These are phyloP conservation scores for Ganoderma boninense DNA, from an alignment of 1,284 basidiomycete species.

Conservation along the genomic window DNA sequence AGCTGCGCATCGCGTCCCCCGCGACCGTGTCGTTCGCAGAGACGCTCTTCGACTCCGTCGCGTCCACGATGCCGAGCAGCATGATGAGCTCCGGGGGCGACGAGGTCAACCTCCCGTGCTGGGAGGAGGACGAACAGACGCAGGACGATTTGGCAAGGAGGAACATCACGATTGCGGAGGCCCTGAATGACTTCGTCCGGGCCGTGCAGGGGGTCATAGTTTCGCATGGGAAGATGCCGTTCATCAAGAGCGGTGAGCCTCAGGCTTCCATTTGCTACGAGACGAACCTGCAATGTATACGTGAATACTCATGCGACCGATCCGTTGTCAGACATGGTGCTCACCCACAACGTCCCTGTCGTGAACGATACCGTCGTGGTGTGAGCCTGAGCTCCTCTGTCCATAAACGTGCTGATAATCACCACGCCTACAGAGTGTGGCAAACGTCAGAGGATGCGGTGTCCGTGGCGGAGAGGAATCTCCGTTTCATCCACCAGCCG, in stretches of 20 bases:
- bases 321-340: slow-evolving; percentile 63
- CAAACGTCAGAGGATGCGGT: slow-evolving; percentile 34
- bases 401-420: neutral
- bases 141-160: slow-evolving; percentile 54
- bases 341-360: slow-evolving; percentile 67
- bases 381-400: slow-evolving; percentile 43
- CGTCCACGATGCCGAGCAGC: slow-evolving; percentile 56
- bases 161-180: slow-evolving; percentile 64
- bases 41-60: slow-evolving; percentile 49
- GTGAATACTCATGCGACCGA: neutral
- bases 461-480: slow-evolving; percentile 29
- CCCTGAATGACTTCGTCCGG: slow-evolving; percentile 67
- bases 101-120: slow-evolving; percentile 79
- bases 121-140: slow-evolving; percentile 66
- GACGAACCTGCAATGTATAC: too few species aligned
- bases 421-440: slow-evolving; percentile 36
- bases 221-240: slow-evolving; percentile 58
- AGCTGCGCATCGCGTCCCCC: slow-evolving; percentile 71
- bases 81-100: slow-evolving; percentile 85
- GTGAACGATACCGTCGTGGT: slow-evolving; percentile 75
- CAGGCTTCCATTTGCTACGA: neutral
- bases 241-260: slow-evolving; percentile 66
- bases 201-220: slow-evolving; percentile 56
- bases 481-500: slow-evolving; percentile 37
- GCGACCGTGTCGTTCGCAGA: slow-evolving; percentile 51